Base-by-base conservation (phyloP, 2,329 filamentous ascomycete genomes). In the Fusarium tricinctum region DNA sequence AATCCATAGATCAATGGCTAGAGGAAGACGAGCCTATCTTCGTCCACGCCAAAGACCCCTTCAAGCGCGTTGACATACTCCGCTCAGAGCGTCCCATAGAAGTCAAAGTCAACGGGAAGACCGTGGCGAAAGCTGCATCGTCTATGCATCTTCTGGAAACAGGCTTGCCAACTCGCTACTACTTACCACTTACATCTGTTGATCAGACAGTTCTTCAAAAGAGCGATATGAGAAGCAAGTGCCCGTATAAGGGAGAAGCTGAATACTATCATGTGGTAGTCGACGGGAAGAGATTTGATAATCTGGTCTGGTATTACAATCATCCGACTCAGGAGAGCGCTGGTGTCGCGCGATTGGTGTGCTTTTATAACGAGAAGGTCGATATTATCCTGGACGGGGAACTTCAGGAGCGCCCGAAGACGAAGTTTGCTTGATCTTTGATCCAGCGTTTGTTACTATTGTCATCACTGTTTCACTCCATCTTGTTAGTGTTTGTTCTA, bases 311-410 rank as follows among this genome's bases (percentile, higher is more conserved):
- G 89, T 90, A 85, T 59, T 92, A 91, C 57, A 78, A 78, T 17
- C 81, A 82, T 13, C 88, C 89, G 4, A 86, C 84, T 0, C 70
- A 80, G 0, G 89, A 91, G 76, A 86, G 85, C 56, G 83, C 81
- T 3, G 77, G 76, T 3, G 80, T 91, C 61, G 84, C 84, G 2
- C 88, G 88, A 3, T 73, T 82, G 46, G 46, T 89, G 52, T 91
- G 88, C 71, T 91, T 91, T 62, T 91, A 91, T 66, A 90, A 91
- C 65, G 89, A 91, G 74, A 89, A 88, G 76, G 87, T 91, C 2
- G 86, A 90, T 62, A 82, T 91, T n/a, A 79, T 81, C 57, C 67
- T 90, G 8, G 86, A 88, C 63, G 88, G 88, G 1, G 73, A 77
- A 54, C 62, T 75, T 33, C 38, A 79, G 53, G 67, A 75, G 40